A percentile compares a stretch with the other conserved stretches of the same genome.
phyloP scores from a whole-genome alignment of 2,329 filamentous ascomycete genomes.

The Aspergillus novofumigatus region DNA sequence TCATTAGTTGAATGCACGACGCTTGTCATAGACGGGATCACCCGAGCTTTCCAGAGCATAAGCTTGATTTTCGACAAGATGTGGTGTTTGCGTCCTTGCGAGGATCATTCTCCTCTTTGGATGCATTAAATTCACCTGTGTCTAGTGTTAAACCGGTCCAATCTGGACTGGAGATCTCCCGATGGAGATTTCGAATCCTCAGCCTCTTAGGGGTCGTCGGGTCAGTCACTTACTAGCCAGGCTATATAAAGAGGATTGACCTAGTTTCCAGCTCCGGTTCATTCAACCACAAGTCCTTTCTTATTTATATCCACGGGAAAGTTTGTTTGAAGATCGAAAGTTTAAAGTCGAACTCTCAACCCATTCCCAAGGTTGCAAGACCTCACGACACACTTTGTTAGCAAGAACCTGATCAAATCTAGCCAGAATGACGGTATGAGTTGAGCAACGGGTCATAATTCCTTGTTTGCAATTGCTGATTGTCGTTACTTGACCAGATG shows the following conservation, averaged over 20 bases:
- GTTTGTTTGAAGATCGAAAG: constrained; percentile 1
- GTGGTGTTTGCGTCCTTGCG: constrained; percentile 18
- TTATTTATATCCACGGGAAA: neutral
- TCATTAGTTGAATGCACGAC: constrained; percentile 13
- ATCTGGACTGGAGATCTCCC: constrained; percentile 22
- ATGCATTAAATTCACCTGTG: constrained; percentile 15
- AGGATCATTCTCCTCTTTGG: constrained; percentile 15
- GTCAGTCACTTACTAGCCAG: neutral
- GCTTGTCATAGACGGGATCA: constrained; percentile 24
- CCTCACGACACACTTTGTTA: neutral
- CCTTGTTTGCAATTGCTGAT: neutral
- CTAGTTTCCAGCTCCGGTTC: constrained; percentile 8
- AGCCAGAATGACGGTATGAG: constrained; percentile 11
- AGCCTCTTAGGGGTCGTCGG: neutral
- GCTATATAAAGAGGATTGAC: constrained; percentile 16
- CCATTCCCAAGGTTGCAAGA: neutral
- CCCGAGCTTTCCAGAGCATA: constrained; percentile 16
- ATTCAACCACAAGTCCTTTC: constrained; percentile 9
- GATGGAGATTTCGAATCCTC: constrained; percentile 6
- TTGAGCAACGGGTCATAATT: neutral
- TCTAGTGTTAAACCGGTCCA: constrained; percentile 15
- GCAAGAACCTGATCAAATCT: neutral
- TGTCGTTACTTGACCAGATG: constrained; percentile 30
- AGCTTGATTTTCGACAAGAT: constrained; percentile 11
- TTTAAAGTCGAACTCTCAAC: neutral